These are phyloP conservation scores for Lactarius sp. DNA, from an alignment of 768 basidiomycete species.

Conservation along the genomic window DNA sequence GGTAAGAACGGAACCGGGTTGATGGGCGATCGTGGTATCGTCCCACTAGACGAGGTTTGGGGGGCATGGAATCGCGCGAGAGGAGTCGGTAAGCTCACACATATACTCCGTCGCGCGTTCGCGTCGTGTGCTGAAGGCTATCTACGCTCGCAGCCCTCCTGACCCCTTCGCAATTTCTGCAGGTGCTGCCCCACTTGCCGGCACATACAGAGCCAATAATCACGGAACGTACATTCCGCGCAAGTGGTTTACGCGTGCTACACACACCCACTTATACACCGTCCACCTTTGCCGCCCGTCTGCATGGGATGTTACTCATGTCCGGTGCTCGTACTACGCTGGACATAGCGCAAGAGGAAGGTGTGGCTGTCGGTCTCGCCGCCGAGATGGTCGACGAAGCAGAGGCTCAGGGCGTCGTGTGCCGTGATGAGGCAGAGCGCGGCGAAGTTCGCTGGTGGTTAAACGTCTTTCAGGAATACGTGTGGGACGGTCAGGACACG, in stretches of 20 bases:
- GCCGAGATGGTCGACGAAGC: conserved; percentile 73
- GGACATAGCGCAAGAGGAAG: conserved; percentile 68
- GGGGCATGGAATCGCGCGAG: conserved; percentile 92
- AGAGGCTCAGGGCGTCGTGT: conserved; percentile 65
- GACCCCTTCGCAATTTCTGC: conserved; percentile 81
- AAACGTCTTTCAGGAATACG: conserved; percentile 61
- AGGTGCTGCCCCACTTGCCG: conserved; percentile 64
- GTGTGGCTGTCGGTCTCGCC: conserved; percentile 65
- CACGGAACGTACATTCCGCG: conserved; percentile 54
- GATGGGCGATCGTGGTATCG: conserved; percentile 74
- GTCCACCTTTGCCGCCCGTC: conserved; percentile 61
- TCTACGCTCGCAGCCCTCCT: conserved; percentile 60
- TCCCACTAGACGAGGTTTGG: conserved; percentile 92
- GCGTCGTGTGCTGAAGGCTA: conserved; percentile 1
- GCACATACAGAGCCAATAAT: conserved; percentile 64
- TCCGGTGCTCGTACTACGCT: conserved; percentile 46
- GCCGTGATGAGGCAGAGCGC: conserved; percentile 70
- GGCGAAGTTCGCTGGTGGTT: conserved; percentile 69
- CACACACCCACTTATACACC: conserved; percentile 77
- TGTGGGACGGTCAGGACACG: conserved; percentile 62
- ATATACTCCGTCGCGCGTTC: neutral
- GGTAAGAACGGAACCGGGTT: conserved; percentile 48
- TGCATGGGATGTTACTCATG: conserved; percentile 46
- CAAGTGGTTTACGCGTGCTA: conserved; percentile 72
- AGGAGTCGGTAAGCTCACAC: conserved; percentile 65